Conservation (phyloP, 1,284 basidiomycete genomes). For the Coniferiporia weirii region DNA sequence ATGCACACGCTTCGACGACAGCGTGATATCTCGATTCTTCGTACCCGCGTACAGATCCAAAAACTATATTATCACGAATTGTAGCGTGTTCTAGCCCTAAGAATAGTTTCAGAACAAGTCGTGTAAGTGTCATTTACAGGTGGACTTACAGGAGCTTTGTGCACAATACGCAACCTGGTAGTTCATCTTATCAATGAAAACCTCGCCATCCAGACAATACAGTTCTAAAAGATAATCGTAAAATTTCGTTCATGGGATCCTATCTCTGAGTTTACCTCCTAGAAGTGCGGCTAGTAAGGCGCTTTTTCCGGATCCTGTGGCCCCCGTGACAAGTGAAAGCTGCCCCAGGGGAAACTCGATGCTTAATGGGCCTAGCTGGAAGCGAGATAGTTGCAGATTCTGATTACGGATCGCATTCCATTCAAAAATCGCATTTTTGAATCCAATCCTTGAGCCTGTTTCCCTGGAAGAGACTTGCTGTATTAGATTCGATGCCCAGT, state of each 20-base stretch:
- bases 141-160: conserved; percentile 55
- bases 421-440: conserved; percentile 47
- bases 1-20: conserved; percentile 77
- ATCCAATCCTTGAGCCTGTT: conserved; percentile 38
- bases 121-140: conserved; percentile 2
- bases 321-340: conserved; percentile 64
- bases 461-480: conserved; percentile 18
- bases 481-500: conserved; percentile 58
- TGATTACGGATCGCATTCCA: conserved; percentile 43
- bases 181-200: conserved; percentile 58
- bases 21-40: conserved; percentile 67
- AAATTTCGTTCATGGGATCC: conserved; percentile 20
- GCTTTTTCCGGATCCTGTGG: conserved; percentile 78
- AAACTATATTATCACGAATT: conserved; percentile 78
- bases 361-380: conserved; percentile 54
- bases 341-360: conserved; percentile 53
- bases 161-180: conserved; percentile 63
- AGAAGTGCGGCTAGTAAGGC: conserved; percentile 61
- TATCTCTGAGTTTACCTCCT: conserved; percentile 44
- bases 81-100: conserved; percentile 70
- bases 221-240: conserved; percentile 45
- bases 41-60: conserved; percentile 61
- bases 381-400: conserved; percentile 31
- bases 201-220: conserved; percentile 55
- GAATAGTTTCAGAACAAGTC: conserved; percentile 9